Conservation (phyloP, 768 basidiomycete species). For the Collybia mongolica region DNA sequence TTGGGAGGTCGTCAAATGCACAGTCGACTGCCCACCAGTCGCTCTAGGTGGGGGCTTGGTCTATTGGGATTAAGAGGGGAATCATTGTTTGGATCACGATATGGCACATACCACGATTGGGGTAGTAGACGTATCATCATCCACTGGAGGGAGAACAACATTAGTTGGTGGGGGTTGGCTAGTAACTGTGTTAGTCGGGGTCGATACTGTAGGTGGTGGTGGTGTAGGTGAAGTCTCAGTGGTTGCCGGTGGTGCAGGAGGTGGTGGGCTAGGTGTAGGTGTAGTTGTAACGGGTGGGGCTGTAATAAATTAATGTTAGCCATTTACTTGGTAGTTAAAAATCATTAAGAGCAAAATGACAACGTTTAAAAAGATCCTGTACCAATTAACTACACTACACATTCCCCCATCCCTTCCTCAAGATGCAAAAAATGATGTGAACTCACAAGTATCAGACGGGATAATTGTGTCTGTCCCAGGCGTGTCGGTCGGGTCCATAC, state of each 20-base stretch:
- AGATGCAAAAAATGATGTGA: not conserved
- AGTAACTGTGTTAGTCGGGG: not conserved
- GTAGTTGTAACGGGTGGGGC: not conserved
- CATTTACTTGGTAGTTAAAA: not conserved
- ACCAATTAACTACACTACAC: no score
- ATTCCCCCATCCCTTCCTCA: not conserved
- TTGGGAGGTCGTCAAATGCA: not conserved
- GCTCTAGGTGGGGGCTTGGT: not conserved
- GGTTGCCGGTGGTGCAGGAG: not conserved
- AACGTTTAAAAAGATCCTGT: no score
- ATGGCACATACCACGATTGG: not conserved
- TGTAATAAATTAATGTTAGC: not conserved
- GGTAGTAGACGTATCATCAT: not conserved
- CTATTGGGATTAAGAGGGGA: not conserved
- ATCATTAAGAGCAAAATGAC: not conserved
- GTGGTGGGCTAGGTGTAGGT: not conserved
- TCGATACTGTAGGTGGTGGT: no score
- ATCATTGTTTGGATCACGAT: not conserved
- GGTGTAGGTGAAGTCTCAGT: not conserved
- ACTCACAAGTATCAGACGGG: conserved; percentile 7
- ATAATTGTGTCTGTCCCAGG: conserved; percentile 1
- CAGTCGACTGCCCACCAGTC: not conserved
- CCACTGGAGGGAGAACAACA: not conserved
- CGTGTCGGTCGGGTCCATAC: not conserved
- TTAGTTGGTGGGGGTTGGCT: not conserved